These are phyloP conservation scores for Lichtheimia ornata DNA, from an alignment of 371 early-diverging fungal genomes.

Conservation along the genomic window DNA sequence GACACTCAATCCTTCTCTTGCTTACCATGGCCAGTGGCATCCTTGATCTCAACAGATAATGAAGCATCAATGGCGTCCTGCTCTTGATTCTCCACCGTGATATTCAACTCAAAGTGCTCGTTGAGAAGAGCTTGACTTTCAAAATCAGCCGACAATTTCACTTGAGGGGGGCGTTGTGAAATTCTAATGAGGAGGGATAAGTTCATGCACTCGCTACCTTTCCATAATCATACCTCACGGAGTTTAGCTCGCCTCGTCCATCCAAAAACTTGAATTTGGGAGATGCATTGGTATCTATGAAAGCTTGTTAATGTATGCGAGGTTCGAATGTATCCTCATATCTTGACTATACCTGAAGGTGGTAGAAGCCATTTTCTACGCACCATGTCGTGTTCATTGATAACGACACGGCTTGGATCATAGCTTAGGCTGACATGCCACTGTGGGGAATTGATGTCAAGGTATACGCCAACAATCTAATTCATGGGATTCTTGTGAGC, in stretches of 20 bases:
- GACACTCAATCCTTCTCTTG: not conserved
- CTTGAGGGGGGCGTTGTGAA: conserved; percentile 65
- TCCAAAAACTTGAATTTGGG: conserved; percentile 46
- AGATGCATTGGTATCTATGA: not conserved
- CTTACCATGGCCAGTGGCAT: conserved; percentile 41
- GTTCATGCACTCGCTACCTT: not conserved
- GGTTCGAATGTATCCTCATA: not conserved
- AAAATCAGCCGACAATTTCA: conserved; percentile 57
- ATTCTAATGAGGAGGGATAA: conserved; percentile 35
- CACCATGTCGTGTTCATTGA: conserved; percentile 43
- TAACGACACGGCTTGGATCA: conserved; percentile 28
- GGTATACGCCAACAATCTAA: conserved; percentile 46
- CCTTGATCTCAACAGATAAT: conserved; percentile 52
- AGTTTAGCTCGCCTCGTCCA: conserved; percentile 57
- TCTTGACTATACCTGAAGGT: conserved; percentile 14
- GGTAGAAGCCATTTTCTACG: conserved; percentile 31
- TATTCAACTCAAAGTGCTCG: conserved; percentile 62
- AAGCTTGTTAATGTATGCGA: not conserved
- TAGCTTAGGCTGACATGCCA: conserved; percentile 53
- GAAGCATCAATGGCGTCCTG: conserved; percentile 46
- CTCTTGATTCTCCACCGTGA: conserved; percentile 68
- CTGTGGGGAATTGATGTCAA: conserved; percentile 41
- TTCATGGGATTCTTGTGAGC: not conserved
- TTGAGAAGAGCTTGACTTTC: conserved; percentile 69
- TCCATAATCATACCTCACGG: conserved; percentile 37